Percentiles rank a stretch among this genome's conserved stretches.
These are phyloP conservation scores for Penicillium glabrum DNA, from an alignment of 2,329 filamentous ascomycete species.

Conservation along the genomic window DNA sequence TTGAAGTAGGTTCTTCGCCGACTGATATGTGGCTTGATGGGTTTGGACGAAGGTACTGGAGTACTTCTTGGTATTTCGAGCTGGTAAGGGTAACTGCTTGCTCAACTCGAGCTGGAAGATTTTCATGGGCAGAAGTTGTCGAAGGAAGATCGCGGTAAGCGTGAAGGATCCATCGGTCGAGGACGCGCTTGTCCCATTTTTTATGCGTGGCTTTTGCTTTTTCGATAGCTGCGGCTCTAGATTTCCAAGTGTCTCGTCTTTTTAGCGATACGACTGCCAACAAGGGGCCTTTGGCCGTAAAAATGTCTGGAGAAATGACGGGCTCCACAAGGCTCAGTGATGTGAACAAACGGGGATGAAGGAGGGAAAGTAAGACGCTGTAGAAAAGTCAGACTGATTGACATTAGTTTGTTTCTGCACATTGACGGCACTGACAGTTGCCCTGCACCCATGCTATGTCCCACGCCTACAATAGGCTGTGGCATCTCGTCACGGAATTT, in stretches of 20 bases:
- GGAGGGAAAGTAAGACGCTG: conserved; percentile 59
- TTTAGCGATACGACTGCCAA: conserved; percentile 4
- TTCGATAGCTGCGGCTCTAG: background rate
- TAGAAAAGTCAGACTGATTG: background rate
- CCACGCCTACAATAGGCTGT: conserved; percentile 2
- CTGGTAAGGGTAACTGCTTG: background rate
- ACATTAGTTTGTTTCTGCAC: background rate
- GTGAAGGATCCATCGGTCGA: conserved; percentile 4
- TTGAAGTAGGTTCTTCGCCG: background rate
- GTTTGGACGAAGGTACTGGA: conserved; percentile 7
- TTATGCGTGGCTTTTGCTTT: background rate
- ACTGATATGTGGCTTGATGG: background rate
- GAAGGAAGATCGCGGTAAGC: conserved; percentile 4
- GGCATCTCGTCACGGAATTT: conserved; percentile 1
- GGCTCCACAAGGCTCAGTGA: conserved; percentile 72
- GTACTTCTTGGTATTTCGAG: conserved; percentile 9
- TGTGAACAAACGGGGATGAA: conserved; percentile 74
- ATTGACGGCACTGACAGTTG: conserved; percentile 47
- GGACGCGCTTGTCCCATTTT: conserved; percentile 8
- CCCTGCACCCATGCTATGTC: conserved; percentile 63
- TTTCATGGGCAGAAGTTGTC: background rate
- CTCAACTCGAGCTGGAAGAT: background rate
- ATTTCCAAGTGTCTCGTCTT: conserved; percentile 7
- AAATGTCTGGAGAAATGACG: conserved; percentile 15
- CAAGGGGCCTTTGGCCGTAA: conserved; percentile 1